Conservation (phyloP, 202 grass and related monocot species). For the Digitaria exilis region DNA sequence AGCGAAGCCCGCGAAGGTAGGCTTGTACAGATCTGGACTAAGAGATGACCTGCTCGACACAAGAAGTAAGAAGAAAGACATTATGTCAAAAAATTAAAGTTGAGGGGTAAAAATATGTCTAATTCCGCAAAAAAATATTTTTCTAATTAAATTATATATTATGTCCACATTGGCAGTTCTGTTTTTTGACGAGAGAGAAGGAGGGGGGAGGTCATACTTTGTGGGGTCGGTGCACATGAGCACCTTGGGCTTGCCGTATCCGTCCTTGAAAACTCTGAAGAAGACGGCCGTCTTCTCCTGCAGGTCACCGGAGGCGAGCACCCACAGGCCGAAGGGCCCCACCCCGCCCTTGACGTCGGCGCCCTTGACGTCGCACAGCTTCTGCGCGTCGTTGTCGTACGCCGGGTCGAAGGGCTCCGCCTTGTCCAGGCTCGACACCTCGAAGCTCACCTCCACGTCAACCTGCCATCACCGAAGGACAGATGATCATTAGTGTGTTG, state of each 20-base stretch:
- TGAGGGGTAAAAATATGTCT: no score
- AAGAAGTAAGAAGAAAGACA: background rate
- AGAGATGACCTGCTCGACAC: constrained; percentile 61
- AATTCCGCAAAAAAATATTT: no score
- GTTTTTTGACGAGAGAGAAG: background rate
- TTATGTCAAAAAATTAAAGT: no score
- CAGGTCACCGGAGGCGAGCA: constrained; percentile 48
- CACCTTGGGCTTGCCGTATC: constrained; percentile 49
- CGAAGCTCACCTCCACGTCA: constrained; percentile 77
- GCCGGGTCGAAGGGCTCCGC: constrained; percentile 66
- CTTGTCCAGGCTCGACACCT: constrained; percentile 58
- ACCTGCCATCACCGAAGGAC: constrained; percentile 39
- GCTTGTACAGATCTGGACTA: constrained; percentile 57
- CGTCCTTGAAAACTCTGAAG: constrained; percentile 71
- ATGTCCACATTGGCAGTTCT: background rate
- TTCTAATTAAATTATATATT: background rate
- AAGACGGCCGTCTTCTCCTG: constrained; percentile 67
- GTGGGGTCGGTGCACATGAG: constrained; percentile 86
- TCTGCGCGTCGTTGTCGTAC: constrained; percentile 56
- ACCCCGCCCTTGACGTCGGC: constrained; percentile 59
- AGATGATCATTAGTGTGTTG: background rate
- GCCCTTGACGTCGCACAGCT: constrained; percentile 51
- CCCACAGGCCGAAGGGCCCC: constrained; percentile 79
- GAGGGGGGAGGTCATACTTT: constrained; percentile 40
- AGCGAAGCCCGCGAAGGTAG: constrained; percentile 83